phyloP scores from a whole-genome alignment of 306 rosid genomes.

The Vigna angularis region DNA sequence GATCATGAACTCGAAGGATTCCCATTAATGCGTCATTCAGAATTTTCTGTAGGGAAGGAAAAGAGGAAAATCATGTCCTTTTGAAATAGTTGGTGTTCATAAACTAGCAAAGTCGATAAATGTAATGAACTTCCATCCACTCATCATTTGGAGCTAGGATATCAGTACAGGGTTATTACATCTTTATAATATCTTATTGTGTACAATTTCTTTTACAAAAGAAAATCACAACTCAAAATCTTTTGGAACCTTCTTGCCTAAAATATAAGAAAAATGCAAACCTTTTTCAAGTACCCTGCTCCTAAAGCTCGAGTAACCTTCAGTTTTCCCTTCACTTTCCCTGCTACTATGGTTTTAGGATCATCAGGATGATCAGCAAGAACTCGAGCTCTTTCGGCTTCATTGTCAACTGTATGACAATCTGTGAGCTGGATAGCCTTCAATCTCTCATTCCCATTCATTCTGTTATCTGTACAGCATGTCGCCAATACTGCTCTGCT shows the following conservation, averaged over 20 bases:
- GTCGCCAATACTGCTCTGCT: constrained; percentile 93
- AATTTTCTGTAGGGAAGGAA: constrained; percentile 61
- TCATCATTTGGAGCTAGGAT: constrained; percentile 30
- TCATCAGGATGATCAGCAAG: constrained; percentile 82
- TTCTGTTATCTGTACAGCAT: constrained; percentile 31
- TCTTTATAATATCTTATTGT: background rate
- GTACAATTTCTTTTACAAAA: background rate
- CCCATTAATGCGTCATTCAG: constrained; percentile 98
- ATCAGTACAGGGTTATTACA: background rate
- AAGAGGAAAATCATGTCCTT: constrained; percentile 1
- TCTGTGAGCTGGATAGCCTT: constrained; percentile 88
- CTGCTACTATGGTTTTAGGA: constrained; percentile 67
- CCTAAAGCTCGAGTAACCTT: constrained; percentile 98
- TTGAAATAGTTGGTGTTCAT: background rate
- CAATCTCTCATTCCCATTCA: constrained; percentile 53
- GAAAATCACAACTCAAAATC: constrained; percentile 32
- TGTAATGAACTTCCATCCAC: constrained; percentile 41
- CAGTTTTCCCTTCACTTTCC: constrained; percentile 93
- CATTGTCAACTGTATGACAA: constrained; percentile 86
- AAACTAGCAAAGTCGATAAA: constrained; percentile 25
- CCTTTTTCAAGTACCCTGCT: constrained; percentile 99
- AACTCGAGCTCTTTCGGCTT: constrained; percentile 70
- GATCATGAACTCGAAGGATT: constrained; percentile 88
- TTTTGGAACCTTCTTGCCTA: constrained; percentile 29
- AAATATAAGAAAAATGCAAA: constrained; percentile 35